Evolutionary conservation across 2,329 filamentous ascomycete genomes (phyloP).

Genomic region (Zarea fungicola): DNA sequence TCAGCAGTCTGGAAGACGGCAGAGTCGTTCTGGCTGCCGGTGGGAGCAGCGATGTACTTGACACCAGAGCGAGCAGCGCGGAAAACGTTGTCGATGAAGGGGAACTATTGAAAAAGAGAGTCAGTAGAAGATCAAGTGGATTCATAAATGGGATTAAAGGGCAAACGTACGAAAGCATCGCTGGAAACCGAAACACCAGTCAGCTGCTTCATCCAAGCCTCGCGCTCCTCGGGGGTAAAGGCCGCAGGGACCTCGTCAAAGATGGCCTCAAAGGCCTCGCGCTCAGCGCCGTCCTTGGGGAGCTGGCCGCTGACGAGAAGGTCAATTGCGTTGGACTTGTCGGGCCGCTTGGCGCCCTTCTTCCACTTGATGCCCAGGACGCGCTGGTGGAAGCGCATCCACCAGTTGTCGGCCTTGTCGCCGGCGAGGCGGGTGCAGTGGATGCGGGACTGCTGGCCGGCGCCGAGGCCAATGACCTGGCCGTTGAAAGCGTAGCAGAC

Average conservation of each 20-base stretch:
- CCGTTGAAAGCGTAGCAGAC: constrained; percentile 96
- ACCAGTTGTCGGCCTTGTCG: constrained; percentile 99
- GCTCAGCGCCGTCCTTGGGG: constrained; percentile 76
- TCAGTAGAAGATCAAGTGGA: too few relatives aligned
- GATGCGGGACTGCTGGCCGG: constrained; percentile 94
- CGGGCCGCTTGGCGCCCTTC: constrained; percentile 91
- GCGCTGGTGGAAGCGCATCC: constrained; percentile 94
- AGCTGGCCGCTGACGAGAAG: constrained; percentile 87
- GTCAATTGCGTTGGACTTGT: constrained; percentile 98
- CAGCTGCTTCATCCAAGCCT: constrained; percentile 79
- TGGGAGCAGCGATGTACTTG: constrained; percentile 93
- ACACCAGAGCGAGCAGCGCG: constrained; percentile 80
- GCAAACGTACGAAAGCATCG: constrained; percentile 79
- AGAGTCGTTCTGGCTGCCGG: constrained; percentile 79
- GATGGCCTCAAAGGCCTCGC: constrained; percentile 77
- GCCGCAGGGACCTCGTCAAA: constrained; percentile 83
- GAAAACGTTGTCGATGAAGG: constrained; percentile 97
- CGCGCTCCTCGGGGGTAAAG: constrained; percentile 80
- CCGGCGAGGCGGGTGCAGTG: constrained; percentile 97
- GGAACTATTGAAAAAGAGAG: too few relatives aligned
- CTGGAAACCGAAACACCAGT: constrained; percentile 80
- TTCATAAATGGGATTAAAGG: not conserved
- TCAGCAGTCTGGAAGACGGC: constrained; percentile 84
- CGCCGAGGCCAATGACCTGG: constrained; percentile 88
- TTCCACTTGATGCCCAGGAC: constrained; percentile 91